Conservation (phyloP, 2,329 filamentous ascomycete species). For the Phialophora expanda region DNA sequence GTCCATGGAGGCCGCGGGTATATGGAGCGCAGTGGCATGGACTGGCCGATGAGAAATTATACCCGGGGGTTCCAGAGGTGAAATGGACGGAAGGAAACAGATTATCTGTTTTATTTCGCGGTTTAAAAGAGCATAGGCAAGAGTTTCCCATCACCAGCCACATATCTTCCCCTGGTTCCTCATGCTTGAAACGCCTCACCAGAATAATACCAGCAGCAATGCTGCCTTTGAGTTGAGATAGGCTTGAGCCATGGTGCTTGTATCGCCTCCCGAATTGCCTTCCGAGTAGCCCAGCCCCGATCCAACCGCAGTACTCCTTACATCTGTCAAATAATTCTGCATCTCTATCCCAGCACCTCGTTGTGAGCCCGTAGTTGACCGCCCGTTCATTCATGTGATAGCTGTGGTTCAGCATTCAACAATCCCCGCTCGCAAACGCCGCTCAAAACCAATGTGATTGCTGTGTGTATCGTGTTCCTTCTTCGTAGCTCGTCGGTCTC, state of each 20-base stretch:
- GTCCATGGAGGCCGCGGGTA: background rate
- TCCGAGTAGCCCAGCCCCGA: background rate
- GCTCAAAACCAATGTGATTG: background rate
- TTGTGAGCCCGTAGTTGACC: background rate
- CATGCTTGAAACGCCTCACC: background rate
- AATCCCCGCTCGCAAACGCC: conserved; percentile 1
- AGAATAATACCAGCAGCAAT: background rate
- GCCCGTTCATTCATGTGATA: background rate
- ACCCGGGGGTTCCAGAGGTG: background rate
- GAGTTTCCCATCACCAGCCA: background rate
- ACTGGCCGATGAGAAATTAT: background rate
- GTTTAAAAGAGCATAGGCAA: background rate
- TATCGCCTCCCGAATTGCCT: background rate
- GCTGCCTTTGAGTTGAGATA: conserved; percentile 1
- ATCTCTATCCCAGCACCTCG: background rate
- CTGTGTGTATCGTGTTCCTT: conserved; percentile 7
- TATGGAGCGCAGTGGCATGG: background rate
- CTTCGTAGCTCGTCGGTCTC: conserved; percentile 10
- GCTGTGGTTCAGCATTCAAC: background rate
- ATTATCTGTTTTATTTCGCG: background rate
- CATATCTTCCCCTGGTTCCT: background rate
- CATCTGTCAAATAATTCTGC: background rate
- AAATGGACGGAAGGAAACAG: background rate
- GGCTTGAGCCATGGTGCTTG: conserved; percentile 5
- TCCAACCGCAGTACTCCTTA: background rate